Base-by-base conservation (phyloP, 2,329 filamentous ascomycete species). In the Tolypocladium guangdongense region DNA sequence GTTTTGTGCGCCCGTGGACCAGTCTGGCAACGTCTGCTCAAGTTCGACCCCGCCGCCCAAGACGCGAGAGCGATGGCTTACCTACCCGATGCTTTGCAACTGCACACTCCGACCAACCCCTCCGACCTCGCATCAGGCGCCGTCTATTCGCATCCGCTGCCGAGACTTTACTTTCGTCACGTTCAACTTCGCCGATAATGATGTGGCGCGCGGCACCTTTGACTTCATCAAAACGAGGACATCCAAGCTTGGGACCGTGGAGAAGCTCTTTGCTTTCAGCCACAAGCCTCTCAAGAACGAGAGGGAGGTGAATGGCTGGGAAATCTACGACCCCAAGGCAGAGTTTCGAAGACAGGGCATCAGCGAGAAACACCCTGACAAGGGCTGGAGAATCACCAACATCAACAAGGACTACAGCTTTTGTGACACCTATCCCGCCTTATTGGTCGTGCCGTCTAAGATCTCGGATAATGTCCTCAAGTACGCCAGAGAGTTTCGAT, bases 401-500 rank as follows among this genome's bases (percentile, higher is more conserved):
- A 90, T 99, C 72, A 99, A 99, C 70, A 75, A 81, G 51, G 89
- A 96, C 70, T 97, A 96, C 66, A 76, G 75, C 59, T 97, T 96
- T 65, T 96, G 91, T 51, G 86, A 90, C 30, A 97, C 93, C 3
- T 99, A 99, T 67, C 93, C 93, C 14, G 83, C 84, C 4, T 67
- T 95, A 48, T 77, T 99, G 27, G 86, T 86, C 12, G 91, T 99
- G 20, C 93, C 93, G 24, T 83, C 86, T 27, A 83, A 81, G 55
- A 95, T 99, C 60, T 97, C 92, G n/a, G 93, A 99, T 70, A 96
- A 93, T 64, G 90, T 92, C 49, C 80, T 99, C 50, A 96, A 96
- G 64, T 95, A 99, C 66, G 93, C 91, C 30, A 87, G 85, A 55
- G 82, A 84, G 57, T 97, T 95, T 70, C 87, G 93, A 51, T 97